Percentiles rank a stretch among this genome's conserved stretches.
Conservation (phyloP, 1,139 yeast species). For the Hemisphaericaspora subhashii region DNA sequence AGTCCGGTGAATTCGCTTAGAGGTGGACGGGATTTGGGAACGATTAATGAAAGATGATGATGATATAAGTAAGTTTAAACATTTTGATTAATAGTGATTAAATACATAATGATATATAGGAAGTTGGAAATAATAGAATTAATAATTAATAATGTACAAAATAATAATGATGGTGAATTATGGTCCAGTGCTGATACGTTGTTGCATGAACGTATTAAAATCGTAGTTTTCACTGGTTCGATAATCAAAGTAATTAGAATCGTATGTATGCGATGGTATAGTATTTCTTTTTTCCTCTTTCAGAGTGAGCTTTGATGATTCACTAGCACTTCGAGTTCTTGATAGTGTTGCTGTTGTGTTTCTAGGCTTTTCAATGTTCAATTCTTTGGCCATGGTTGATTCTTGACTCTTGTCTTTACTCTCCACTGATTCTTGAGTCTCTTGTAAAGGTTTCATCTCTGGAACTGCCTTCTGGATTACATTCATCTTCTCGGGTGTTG, state of each 20-base stretch:
- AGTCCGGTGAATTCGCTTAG: slow-evolving; percentile 2
- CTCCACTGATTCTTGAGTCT: too few relatives aligned
- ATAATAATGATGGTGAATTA: background rate
- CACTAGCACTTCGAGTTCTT: background rate
- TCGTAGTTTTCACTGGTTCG: slow-evolving; percentile 30
- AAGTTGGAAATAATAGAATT: background rate
- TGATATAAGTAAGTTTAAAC: too few relatives aligned
- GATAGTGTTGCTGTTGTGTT: too few relatives aligned
- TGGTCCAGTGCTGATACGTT: slow-evolving; percentile 14
- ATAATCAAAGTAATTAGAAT: slow-evolving; percentile 32
- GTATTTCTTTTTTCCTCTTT: slow-evolving; percentile 5
- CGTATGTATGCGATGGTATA: slow-evolving; percentile 11
- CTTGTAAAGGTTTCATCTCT: too few relatives aligned
- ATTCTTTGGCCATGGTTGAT: too few relatives aligned
- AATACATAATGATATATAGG: background rate
- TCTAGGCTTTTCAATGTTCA: too few relatives aligned
- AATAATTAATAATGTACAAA: background rate
- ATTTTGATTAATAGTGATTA: background rate
- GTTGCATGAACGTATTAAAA: slow-evolving; percentile 39
- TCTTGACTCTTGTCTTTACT: too few relatives aligned
- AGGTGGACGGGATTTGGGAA: slow-evolving; percentile 9
- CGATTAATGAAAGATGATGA: slow-evolving; percentile 15
- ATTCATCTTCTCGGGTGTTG: background rate
- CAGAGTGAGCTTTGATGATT: background rate
- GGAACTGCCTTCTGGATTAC: too few relatives aligned